Evolutionary conservation across 2,329 filamentous ascomycete genomes (phyloP), one percentile per base, ranked within the genome.

Genomic region (Cercospora brassicicola): DNA sequence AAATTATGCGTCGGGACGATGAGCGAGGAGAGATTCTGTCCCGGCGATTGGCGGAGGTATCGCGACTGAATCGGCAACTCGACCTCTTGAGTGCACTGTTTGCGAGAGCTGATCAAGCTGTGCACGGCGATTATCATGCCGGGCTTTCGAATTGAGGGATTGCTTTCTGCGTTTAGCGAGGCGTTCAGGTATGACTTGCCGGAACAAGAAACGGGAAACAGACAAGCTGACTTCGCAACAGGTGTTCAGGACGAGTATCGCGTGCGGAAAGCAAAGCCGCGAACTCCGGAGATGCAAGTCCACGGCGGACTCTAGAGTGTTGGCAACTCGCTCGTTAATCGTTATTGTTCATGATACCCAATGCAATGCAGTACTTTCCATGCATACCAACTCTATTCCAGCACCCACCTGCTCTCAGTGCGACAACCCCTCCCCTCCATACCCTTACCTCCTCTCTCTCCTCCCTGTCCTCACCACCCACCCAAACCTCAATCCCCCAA

Each of bases 41-140:
- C 18, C 62, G n/a, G 9, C 62, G 65, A 28, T 57, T 73, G 30
- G 66, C 66, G 2, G 65, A 66, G 8, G 70, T 73, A 4, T 67
- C 63, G 28, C 64, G 69, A 28, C 15, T 73, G 20, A 73, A 73
- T 20, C 59, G 66, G 55, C 68, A 67, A 36, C 65, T 73, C 4
- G 67, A 59, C 23, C 55, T 62, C 5, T 30, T 73, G 63, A 56
- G 66, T 20, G 59, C 42, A 2, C 60, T 71, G 55, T 59, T 71
- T 42, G 68, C 64, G n/a, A 57, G 69, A 23, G 66, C 60, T 11
- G 71, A 72, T 31, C 59, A 64, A n/a, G 69, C 69, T 7, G 56
- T 48, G 1, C 61, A 67, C 9, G 69, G 70, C 6, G 63, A 71
- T 1, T 68, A 67, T 39, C 69, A 68, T 51, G 63, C 63, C 55